These are phyloP conservation scores for Colletotrichum tamarilloi DNA, from an alignment of 2,329 filamentous ascomycete genomes.

Conservation along the genomic window DNA sequence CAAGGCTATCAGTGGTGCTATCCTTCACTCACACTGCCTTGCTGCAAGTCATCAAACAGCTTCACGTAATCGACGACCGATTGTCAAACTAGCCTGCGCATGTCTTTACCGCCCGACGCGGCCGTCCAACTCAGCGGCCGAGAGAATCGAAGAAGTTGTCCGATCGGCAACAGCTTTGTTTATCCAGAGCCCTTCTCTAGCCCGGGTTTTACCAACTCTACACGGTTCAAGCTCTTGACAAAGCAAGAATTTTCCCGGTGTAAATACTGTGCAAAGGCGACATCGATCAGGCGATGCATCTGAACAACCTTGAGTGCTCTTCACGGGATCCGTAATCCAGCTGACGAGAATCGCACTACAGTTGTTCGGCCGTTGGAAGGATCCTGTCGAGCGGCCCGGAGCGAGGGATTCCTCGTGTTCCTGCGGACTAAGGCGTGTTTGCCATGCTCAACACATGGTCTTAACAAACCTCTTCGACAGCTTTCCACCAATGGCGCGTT, in stretches of 20 bases:
- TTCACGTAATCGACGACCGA: background rate
- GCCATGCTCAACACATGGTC: conserved; percentile 25
- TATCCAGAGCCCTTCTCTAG: background rate
- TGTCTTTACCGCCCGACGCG: conserved; percentile 8
- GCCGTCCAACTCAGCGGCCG: background rate
- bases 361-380: background rate
- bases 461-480: background rate
- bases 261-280: background rate
- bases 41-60: conserved; percentile 11
- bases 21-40: background rate
- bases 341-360: background rate
- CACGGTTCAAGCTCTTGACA: background rate
- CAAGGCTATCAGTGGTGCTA: conserved; percentile 1
- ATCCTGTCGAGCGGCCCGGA: conserved; percentile 22
- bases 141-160: background rate
- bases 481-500: conserved; percentile 29
- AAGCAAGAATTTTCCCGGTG: background rate
- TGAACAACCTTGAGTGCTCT: background rate
- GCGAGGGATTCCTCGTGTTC: conserved; percentile 20
- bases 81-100: background rate
- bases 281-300: background rate
- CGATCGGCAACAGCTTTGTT: background rate
- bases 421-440: conserved; percentile 21
- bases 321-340: background rate
- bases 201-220: background rate